phyloP scores from a whole-genome alignment of 495 filamentous ascomycete species.

The Penicillium cosmopolitanum region DNA sequence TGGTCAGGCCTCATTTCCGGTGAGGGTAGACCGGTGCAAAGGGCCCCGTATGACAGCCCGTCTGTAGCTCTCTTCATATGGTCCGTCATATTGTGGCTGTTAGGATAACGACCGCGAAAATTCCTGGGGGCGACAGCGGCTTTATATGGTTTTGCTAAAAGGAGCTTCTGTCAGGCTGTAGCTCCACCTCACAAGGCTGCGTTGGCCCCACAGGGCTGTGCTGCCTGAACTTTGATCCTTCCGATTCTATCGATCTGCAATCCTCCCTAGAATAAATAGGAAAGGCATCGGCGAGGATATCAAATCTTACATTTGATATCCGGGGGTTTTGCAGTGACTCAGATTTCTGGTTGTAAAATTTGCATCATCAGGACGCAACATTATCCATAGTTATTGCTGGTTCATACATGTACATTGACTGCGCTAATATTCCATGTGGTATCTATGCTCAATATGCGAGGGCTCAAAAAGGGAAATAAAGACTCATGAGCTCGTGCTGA shows the following conservation, averaged over 20 bases:
- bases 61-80: too few species aligned
- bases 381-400: neutral
- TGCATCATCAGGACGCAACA: neutral
- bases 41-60: neutral
- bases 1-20: neutral
- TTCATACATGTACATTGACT: slow-evolving; percentile 17
- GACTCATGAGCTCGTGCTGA: slow-evolving; percentile 27
- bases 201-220: neutral
- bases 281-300: too few species aligned
- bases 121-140: neutral
- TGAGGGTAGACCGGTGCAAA: neutral
- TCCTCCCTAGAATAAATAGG: neutral
- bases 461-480: slow-evolving; percentile 1
- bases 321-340: too few species aligned
- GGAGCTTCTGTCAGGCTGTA: neutral
- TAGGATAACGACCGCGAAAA: neutral
- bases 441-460: slow-evolving; percentile 28
- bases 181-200: neutral
- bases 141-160: neutral
- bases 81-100: neutral
- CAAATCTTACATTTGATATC: too few species aligned
- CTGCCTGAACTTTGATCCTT: neutral
- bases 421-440: slow-evolving; percentile 24
- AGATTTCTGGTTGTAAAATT: neutral
- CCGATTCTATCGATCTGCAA: neutral